Conservation (phyloP, 768 basidiomycete genomes). For the Amanita rubescens region DNA sequence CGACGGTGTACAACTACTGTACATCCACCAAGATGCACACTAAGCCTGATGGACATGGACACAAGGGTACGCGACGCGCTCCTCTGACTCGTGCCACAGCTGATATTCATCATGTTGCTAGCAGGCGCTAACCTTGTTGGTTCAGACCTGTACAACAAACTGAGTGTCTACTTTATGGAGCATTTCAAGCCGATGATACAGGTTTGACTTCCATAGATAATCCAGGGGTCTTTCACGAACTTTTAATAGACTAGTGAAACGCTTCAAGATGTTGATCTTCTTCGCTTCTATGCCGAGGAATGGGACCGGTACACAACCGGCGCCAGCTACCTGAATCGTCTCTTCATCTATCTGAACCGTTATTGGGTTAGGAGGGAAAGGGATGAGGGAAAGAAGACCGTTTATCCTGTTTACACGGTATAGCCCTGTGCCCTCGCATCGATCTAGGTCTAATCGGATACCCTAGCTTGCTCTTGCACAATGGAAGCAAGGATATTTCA, state of each 20-base stretch:
- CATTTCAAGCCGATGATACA: conserved; percentile 73
- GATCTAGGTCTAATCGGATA: conserved; percentile 1
- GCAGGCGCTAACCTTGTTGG: conserved; percentile 97
- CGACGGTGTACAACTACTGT: conserved; percentile 97
- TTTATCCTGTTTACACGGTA: conserved; percentile 96
- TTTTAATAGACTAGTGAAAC: conserved; percentile 62
- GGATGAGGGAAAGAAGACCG: conserved; percentile 93
- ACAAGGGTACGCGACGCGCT: conserved; percentile 55
- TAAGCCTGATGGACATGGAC: conserved; percentile 55
- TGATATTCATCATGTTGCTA: conserved; percentile 30
- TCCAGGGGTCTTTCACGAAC: conserved; percentile 12
- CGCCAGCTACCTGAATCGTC: conserved; percentile 92
- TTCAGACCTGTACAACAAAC: conserved; percentile 91
- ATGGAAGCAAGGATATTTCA: conserved; percentile 92
- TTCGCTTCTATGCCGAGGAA: conserved; percentile 87
- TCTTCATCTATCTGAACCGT: conserved; percentile 96
- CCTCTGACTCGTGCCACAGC: conserved; percentile 25
- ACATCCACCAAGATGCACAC: conserved; percentile 82
- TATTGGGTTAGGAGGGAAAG: conserved; percentile 99
- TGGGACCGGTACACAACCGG: conserved; percentile 98
- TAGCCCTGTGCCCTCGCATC: conserved; percentile 19
- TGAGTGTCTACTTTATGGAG: conserved; percentile 80
- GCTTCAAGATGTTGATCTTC: conserved; percentile 82
- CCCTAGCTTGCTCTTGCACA: conserved; percentile 84
- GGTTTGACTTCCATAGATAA: conserved; percentile 19